Base-by-base conservation (phyloP, 805 yeast genomes). In the Kuraishia floccosa region DNA sequence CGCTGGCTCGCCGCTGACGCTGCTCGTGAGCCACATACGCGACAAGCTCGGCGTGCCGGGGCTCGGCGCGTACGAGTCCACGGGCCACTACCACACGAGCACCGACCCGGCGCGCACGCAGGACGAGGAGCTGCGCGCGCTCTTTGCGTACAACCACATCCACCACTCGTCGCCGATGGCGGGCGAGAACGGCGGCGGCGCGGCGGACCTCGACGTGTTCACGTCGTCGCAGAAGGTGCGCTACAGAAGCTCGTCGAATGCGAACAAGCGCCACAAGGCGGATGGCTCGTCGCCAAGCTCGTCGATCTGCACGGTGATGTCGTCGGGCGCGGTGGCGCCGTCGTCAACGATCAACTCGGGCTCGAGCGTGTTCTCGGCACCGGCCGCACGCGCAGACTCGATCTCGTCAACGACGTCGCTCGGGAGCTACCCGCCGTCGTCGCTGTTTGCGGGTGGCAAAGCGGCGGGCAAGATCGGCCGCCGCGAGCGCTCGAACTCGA, bases 361-460 rank as follows among this genome's bases (percentile, higher is more conserved):
- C 27, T 30, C 35, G 13, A 12, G 23, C 7, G n/a, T 33, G 3
- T 29, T 31, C 13, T 15, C 25, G 4, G 7, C 19, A 12, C 30
- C 29, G 8, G 28, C 25, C 13, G 20, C 19, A 7, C 21, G 30
- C 4, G 24, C 29, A 5, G 28, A 19, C 13, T 21, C 19, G n/a
- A 21, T 29, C 6, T 31, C 34, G 4, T 26, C 30, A 12, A 25
- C 34, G 4, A 25, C 29, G 9, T 31, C 33, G 28, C 20, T 17
- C 6, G 22, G 34, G 17, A 11, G 27, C 17, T 25, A 25, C 10
- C 27, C 34, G 6, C 20, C 15, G 5, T 20, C 34, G 2, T 31
- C 34, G 11, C 20, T 26, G 19, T n/a, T n/a, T n/a, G n/a, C n/a
- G n/a, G n/a, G n/a, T n/a, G n/a, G n/a, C n/a, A n/a, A n/a, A n/a